Evolutionary conservation across 257 asterid genomes (phyloP).

Genomic region (Eucommia ulmoides): DNA sequence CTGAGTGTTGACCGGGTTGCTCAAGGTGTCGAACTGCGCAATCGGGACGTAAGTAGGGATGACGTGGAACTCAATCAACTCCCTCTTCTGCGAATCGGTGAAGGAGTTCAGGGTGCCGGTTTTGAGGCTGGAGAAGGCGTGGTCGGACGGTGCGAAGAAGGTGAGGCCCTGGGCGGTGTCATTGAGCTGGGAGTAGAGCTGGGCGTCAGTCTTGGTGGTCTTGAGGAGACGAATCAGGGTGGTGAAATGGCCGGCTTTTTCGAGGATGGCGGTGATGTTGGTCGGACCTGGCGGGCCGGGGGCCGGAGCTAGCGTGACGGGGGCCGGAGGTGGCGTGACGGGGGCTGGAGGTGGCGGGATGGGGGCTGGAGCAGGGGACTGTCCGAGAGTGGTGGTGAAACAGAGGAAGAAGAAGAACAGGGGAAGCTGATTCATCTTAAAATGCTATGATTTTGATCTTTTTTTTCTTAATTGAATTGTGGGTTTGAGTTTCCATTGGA

Average conservation of each 20-base stretch:
- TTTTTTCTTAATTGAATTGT: too few species aligned
- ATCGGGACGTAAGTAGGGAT: slow-evolving; percentile 24
- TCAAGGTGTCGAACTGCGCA: slow-evolving; percentile 35
- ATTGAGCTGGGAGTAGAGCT: slow-evolving; percentile 37
- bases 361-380: too few species aligned
- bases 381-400: slow-evolving; percentile 15
- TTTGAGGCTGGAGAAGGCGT: slow-evolving; percentile 32
- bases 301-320: too few species aligned
- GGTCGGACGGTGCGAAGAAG: slow-evolving; percentile 28
- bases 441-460: too few species aligned
- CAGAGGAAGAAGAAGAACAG: slow-evolving; percentile 8
- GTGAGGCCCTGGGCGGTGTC: slow-evolving; percentile 34
- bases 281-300: slow-evolving; percentile 35
- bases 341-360: too few species aligned
- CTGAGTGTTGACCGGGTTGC: slow-evolving; percentile 38
- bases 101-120: slow-evolving; percentile 33
- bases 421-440: too few species aligned
- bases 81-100: slow-evolving; percentile 27
- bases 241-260: slow-evolving; percentile 31
- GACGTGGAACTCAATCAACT: slow-evolving; percentile 34
- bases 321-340: too few species aligned
- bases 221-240: slow-evolving; percentile 43
- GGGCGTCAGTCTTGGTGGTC: slow-evolving; percentile 33
- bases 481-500: too few species aligned
- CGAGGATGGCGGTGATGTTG: slow-evolving; percentile 43